Evolutionary conservation across 2,329 filamentous ascomycete genomes (phyloP), one percentile per base, ranked within the genome.

Genomic region (Macroventuria anomochaeta): DNA sequence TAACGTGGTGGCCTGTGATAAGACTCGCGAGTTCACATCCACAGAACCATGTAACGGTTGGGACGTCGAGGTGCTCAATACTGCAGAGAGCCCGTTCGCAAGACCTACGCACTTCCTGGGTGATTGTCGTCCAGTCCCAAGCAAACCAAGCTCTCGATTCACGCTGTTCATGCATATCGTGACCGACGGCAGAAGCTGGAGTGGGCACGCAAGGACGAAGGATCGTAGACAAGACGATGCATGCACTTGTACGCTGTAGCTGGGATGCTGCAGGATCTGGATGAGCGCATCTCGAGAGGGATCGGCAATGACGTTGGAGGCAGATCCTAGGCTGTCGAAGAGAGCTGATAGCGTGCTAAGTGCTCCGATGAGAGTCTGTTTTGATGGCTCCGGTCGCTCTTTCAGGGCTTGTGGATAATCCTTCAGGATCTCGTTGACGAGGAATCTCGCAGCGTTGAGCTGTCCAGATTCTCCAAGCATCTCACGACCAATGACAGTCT

Each of bases 131-230:
- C 87, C 88, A 0, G 87, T 86, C 12, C 83, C 85, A 6, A 97
- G 82, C 36, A 95, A 83, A 23, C 87, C 87, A 23, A 99, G 82
- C 69, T 99, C 95, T 58, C 95, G 84, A 57, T 87, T 90, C 55
- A 99, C 83, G 71, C 91, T 97, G 74, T 97, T 97, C 89, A 97
- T 93, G 74, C 93, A 97, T 38, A 97, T 90, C 0, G 93, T 96
- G 15, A 97, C 86, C 59, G 92, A 95, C 2, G 91, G 90, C 5
- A 97, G 79, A 5, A 99, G 84, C 70, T 97, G 93, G 63, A 96
- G 90, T 4, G 95, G 95, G 64, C 92, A 97, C 12, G 92, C 92
- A 36, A 96, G 81, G 0, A 96, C 90, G 68, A 97, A 95, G 0
- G 84, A 86, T 63, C 93, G 91, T 64, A 97, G 80, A 68, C 92